phyloP scores from a whole-genome alignment of 2,329 filamentous ascomycete species.

The Aureobasidium sp. region DNA sequence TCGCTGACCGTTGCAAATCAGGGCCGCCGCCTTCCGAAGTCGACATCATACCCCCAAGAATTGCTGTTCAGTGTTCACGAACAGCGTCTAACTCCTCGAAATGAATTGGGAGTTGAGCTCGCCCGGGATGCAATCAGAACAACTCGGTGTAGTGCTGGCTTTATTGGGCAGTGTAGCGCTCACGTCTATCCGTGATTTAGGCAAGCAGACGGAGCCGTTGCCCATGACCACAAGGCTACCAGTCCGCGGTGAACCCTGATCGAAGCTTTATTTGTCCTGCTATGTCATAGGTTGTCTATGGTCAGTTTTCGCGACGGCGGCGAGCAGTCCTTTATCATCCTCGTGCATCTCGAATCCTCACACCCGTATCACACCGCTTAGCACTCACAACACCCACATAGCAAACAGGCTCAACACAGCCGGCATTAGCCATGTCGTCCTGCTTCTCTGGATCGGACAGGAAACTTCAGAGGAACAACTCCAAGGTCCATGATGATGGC shows the following conservation, averaged over 20 bases:
- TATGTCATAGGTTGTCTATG: constrained; percentile 5
- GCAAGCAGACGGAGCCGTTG: not conserved
- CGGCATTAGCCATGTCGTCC: not conserved
- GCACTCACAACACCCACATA: not conserved
- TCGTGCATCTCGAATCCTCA: not conserved
- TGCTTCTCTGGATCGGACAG: constrained; percentile 2
- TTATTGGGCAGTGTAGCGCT: not conserved
- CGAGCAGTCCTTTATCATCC: not conserved
- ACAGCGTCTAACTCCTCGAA: not conserved
- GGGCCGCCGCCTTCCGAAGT: constrained; percentile 2
- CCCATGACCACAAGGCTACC: not conserved
- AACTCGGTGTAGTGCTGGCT: no score
- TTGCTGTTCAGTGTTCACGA: not conserved
- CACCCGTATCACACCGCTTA: not conserved
- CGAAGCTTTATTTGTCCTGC: not conserved
- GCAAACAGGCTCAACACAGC: not conserved
- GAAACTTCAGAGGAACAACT: constrained; percentile 4
- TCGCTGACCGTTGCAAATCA: not conserved
- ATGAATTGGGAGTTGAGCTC: not conserved
- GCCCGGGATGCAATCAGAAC: no score
- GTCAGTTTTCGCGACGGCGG: constrained; percentile 1
- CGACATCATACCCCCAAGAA: not conserved
- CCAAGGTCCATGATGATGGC: constrained; percentile 2
- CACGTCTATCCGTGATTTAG: no score
- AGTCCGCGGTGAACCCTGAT: not conserved